phyloP scores from a whole-genome alignment of 2,329 filamentous ascomycete species.

The Colletotrichum cordylinicola region DNA sequence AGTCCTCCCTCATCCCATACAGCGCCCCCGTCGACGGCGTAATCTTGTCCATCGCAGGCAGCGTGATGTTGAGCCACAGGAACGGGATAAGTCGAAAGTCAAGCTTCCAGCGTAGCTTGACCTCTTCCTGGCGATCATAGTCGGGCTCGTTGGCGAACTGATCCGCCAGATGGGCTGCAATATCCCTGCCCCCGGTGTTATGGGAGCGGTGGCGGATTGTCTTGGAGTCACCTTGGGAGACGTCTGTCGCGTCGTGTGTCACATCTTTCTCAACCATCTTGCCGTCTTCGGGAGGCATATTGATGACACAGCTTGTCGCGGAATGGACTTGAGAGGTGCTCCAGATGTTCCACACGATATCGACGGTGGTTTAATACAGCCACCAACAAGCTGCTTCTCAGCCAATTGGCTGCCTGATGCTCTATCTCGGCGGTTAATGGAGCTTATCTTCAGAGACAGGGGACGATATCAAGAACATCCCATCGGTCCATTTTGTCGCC shows the following conservation, averaged over 20 bases:
- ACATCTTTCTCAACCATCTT: not conserved
- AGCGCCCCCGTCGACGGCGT: slow-evolving; percentile 33
- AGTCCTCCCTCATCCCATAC: slow-evolving; percentile 31
- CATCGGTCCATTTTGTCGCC: not conserved
- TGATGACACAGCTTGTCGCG: not conserved
- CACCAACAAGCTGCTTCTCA: not conserved
- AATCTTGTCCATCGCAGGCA: slow-evolving; percentile 36
- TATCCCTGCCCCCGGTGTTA: not conserved
- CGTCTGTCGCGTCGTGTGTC: not conserved
- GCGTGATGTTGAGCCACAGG: slow-evolving; percentile 24
- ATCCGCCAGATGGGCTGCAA: not conserved
- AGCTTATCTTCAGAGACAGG: not conserved
- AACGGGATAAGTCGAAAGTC: not conserved
- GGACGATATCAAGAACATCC: not conserved
- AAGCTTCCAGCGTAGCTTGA: not conserved
- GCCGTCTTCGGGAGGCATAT: not conserved
- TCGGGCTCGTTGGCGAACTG: not conserved
- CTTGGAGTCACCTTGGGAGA: not conserved
- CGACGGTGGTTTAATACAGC: not conserved
- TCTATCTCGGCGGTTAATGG: not conserved
- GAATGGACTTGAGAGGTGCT: not conserved
- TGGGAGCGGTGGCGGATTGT: not conserved
- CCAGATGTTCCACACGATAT: not conserved
- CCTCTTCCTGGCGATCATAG: not conserved
- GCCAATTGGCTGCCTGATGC: not conserved